A percentile compares a stretch with the other conserved stretches of the same genome.
phyloP scores from a whole-genome alignment of 345 rosid species.

The Kandelia obovata region DNA sequence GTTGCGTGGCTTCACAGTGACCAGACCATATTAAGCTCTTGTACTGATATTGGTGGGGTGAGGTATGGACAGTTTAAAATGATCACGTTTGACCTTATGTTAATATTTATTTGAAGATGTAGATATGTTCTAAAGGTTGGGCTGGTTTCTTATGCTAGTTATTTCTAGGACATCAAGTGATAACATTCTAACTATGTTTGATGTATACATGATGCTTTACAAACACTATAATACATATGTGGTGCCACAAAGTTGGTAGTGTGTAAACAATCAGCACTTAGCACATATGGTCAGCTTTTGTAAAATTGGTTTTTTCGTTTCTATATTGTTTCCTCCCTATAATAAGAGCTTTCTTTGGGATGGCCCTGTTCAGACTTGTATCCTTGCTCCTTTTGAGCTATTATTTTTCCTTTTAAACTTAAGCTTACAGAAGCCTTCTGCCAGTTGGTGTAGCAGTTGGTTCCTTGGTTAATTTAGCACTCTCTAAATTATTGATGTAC shows the following conservation, averaged over 20 bases:
- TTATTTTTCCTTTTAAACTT: too few species aligned
- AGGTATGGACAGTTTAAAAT: constrained; percentile 45
- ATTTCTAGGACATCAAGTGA: background rate
- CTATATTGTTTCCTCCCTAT: too few species aligned
- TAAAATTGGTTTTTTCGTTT: too few species aligned
- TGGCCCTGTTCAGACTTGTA: background rate
- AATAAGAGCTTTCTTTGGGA: background rate
- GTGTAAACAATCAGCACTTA: too few species aligned
- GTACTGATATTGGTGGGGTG: constrained; percentile 81
- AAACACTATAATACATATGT: too few species aligned
- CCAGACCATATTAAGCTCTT: constrained; percentile 89
- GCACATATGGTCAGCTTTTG: too few species aligned
- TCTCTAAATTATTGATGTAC: background rate
- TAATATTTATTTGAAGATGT: background rate
- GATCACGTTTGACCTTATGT: background rate
- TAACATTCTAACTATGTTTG: background rate
- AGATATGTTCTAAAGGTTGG: background rate
- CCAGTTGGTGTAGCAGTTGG: too few species aligned
- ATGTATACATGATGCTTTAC: background rate
- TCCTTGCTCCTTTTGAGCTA: background rate
- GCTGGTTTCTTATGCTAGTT: background rate
- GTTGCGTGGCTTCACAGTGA: constrained; percentile 96
- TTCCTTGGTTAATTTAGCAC: background rate
- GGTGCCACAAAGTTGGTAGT: too few species aligned
- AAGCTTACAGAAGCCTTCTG: too few species aligned